These are phyloP conservation scores for Sporisorium graminicola DNA, from an alignment of 1,284 basidiomycete species.

Conservation along the genomic window DNA sequence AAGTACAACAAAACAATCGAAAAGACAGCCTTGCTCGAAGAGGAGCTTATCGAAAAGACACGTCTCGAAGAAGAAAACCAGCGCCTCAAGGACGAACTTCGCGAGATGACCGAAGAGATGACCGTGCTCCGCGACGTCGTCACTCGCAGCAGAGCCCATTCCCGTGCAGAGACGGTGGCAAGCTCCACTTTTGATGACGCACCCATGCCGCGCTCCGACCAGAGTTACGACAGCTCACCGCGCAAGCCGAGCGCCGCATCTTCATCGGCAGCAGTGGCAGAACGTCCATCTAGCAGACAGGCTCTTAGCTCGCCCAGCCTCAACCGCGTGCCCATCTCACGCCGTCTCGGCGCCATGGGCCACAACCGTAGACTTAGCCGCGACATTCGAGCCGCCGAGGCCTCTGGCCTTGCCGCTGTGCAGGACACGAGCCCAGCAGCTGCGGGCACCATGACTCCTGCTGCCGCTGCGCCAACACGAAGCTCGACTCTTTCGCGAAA, in stretches of 20 bases:
- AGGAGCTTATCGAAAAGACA: conserved; percentile 93
- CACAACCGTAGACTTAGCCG: conserved; percentile 45
- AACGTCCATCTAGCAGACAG: conserved; percentile 37
- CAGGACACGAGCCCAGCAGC: conserved; percentile 43
- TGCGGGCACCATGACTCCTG: too few species aligned
- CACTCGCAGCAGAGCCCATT: conserved; percentile 21
- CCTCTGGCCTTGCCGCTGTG: conserved; percentile 31
- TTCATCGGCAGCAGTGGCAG: background rate
- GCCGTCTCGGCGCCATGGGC: conserved; percentile 37
- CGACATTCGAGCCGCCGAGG: conserved; percentile 40
- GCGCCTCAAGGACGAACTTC: conserved; percentile 88
- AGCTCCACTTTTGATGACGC: conserved; percentile 41
- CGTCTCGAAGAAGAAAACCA: conserved; percentile 91
- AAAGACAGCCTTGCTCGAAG: conserved; percentile 95
- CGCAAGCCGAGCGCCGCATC: conserved; percentile 16
- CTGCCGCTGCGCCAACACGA: conserved; percentile 16
- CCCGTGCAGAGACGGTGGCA: conserved; percentile 25
- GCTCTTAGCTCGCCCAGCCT: conserved; percentile 39
- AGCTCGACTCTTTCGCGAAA: conserved; percentile 22
- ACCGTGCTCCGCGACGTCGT: conserved; percentile 81
- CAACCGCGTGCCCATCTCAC: conserved; percentile 38
- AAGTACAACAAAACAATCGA: conserved; percentile 92
- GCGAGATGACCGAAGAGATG: conserved; percentile 87
- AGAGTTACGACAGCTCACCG: conserved; percentile 45
- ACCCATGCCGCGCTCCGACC: conserved; percentile 16